Evolutionary conservation across 2,329 filamentous ascomycete species (phyloP).

Genomic region (Huntiella bhutanensis): DNA sequence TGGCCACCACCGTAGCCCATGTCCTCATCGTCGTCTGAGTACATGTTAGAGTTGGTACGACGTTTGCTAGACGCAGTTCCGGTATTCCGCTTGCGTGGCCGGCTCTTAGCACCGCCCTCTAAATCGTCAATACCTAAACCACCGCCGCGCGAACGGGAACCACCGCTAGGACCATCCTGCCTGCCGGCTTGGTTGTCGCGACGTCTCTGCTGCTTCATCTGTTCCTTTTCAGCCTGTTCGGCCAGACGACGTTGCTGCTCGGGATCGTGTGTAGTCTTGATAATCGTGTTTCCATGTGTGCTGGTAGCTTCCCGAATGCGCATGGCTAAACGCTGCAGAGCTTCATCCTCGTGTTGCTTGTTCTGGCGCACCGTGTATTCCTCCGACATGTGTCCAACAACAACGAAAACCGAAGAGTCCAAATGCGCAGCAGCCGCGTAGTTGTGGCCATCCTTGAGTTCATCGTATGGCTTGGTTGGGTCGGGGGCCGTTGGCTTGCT

Average conservation of each 20-base stretch:
- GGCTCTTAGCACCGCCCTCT: conserved; percentile 37
- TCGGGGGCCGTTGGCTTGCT: conserved; percentile 50
- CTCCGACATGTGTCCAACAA: conserved; percentile 58
- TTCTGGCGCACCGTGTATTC: conserved; percentile 51
- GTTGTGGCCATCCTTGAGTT: conserved; percentile 53
- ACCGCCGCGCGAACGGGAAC: conserved; percentile 28
- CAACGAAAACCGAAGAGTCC: conserved; percentile 46
- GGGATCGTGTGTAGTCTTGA: conserved; percentile 53
- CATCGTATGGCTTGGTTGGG: conserved; percentile 39
- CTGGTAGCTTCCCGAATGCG: conserved; percentile 45
- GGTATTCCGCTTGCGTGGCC: conserved; percentile 34
- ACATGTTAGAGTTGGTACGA: conserved; percentile 37
- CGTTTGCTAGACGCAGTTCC: conserved; percentile 31
- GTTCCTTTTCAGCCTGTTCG: conserved; percentile 56
- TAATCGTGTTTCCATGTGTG: conserved; percentile 42
- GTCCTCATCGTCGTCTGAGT: conserved; percentile 52
- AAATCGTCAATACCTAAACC: conserved; percentile 48
- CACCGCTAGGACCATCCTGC: conserved; percentile 37
- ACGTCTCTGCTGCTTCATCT: conserved; percentile 44
- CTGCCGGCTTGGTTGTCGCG: conserved; percentile 49
- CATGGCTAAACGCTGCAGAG: conserved; percentile 47
- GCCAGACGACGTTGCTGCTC: conserved; percentile 57
- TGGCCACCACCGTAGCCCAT: conserved; percentile 39
- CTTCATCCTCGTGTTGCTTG: conserved; percentile 49
- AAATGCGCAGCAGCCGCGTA: conserved; percentile 58